These are phyloP conservation scores for Mycena maculata DNA, from an alignment of 768 basidiomycete species.

Conservation along the genomic window DNA sequence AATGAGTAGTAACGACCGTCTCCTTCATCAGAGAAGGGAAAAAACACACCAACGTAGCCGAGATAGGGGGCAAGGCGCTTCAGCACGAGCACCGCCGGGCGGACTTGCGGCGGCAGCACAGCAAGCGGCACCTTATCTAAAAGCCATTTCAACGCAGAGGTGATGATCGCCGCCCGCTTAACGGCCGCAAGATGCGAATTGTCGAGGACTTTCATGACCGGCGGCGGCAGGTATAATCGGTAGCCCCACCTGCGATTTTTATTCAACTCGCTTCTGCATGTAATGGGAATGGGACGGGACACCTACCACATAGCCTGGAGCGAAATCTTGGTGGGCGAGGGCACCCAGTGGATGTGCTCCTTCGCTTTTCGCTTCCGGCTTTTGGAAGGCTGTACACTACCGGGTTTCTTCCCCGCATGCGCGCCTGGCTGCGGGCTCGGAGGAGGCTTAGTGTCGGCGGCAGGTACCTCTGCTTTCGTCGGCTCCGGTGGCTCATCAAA, in stretches of 20 bases:
- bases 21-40: too few species aligned
- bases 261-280: background rate
- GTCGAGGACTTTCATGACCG: slow-evolving; percentile 73
- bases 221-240: slow-evolving; percentile 78
- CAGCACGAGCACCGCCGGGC: slow-evolving; percentile 67
- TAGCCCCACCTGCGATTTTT: slow-evolving; percentile 57
- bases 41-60: slow-evolving; percentile 79
- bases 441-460: slow-evolving; percentile 29
- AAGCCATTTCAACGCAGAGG: slow-evolving; percentile 79
- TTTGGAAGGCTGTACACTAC: slow-evolving; percentile 19
- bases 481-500: slow-evolving; percentile 48
- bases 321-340: slow-evolving; percentile 79
- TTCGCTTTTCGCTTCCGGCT: slow-evolving; percentile 40
- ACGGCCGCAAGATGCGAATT: slow-evolving; percentile 73
- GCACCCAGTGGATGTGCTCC: slow-evolving; percentile 68
- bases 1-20: too few species aligned
- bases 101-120: slow-evolving; percentile 70
- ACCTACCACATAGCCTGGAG: slow-evolving; percentile 83
- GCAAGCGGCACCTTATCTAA: slow-evolving; percentile 71
- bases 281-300: background rate
- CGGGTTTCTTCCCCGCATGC: slow-evolving; percentile 5
- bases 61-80: slow-evolving; percentile 72
- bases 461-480: slow-evolving; percentile 18
- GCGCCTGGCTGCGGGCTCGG: slow-evolving; percentile 23
- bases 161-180: slow-evolving; percentile 80